phyloP scores from a whole-genome alignment of 2,329 filamentous ascomycete genomes.

The Pseudogymnoascus sp. region DNA sequence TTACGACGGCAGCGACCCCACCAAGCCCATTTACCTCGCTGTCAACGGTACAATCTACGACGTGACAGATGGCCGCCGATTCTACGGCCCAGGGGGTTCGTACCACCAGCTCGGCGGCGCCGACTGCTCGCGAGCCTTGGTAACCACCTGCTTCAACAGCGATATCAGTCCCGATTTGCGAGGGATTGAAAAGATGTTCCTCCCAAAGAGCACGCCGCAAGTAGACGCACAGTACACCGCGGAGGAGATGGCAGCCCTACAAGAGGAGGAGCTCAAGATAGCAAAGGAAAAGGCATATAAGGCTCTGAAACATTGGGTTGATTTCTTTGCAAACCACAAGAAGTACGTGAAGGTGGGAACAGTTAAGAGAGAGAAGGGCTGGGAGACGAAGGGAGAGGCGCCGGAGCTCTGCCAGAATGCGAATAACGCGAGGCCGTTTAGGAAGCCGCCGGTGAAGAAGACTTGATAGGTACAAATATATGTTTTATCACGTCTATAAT shows the following conservation, averaged over 20 bases:
- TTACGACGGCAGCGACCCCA: slow-evolving; percentile 70
- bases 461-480: slow-evolving; percentile 1
- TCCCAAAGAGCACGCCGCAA: slow-evolving; percentile 54
- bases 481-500: not conserved
- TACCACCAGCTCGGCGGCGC: slow-evolving; percentile 82
- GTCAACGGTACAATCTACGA: slow-evolving; percentile 85
- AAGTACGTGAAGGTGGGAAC: slow-evolving; percentile 77
- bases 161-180: slow-evolving; percentile 79
- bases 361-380: slow-evolving; percentile 54
- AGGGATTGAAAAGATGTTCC: slow-evolving; percentile 79
- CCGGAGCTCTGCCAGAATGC: slow-evolving; percentile 60
- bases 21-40: slow-evolving; percentile 78
- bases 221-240: slow-evolving; percentile 53
- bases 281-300: slow-evolving; percentile 60
- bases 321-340: slow-evolving; percentile 70
- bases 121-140: slow-evolving; percentile 80
- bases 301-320: slow-evolving; percentile 71
- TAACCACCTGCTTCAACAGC: slow-evolving; percentile 78
- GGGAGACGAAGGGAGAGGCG: slow-evolving; percentile 50
- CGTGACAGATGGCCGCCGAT: slow-evolving; percentile 58
- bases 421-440: slow-evolving; percentile 46
- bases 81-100: slow-evolving; percentile 77
- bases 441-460: slow-evolving; percentile 49
- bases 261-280: slow-evolving; percentile 54
- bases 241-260: slow-evolving; percentile 44